A percentile compares a stretch with the other conserved stretches of the same genome.
Evolutionary conservation across 768 basidiomycete species (phyloP).

Genomic region (Mycena sanguinolenta): DNA sequence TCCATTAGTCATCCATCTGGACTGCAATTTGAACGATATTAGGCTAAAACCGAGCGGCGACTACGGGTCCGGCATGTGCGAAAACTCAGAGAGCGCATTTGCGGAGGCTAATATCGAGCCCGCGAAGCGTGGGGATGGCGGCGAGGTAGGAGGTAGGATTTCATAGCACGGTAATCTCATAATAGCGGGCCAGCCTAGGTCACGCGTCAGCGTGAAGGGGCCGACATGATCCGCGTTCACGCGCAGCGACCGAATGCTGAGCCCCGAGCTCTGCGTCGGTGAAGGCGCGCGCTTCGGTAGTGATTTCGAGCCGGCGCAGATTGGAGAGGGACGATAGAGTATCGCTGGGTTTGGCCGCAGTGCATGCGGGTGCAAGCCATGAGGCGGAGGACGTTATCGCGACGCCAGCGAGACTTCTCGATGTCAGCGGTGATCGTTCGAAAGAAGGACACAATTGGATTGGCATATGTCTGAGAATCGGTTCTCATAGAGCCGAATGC

Average conservation of each 20-base stretch:
- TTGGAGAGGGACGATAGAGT: not conserved
- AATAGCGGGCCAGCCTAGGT: not conserved
- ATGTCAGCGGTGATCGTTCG: no score
- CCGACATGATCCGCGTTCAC: constrained; percentile 1
- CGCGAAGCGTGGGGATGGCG: not conserved
- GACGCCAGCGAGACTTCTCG: no score
- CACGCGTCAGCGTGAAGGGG: not conserved
- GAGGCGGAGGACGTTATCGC: no score
- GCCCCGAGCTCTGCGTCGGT: not conserved
- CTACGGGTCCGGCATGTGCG: not conserved
- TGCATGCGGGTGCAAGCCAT: not conserved
- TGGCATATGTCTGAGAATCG: no score
- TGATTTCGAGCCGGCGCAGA: constrained; percentile 5
- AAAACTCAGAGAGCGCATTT: not conserved
- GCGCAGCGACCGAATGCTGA: not conserved
- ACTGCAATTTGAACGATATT: not conserved
- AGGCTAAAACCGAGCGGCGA: not conserved
- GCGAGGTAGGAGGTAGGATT: no score
- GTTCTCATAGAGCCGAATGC: not conserved
- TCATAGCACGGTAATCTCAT: no score
- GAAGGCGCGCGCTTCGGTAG: not conserved
- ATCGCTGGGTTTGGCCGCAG: not conserved
- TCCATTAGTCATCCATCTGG: not conserved
- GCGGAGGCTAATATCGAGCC: constrained; percentile 13
- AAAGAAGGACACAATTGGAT: no score